phyloP scores from a whole-genome alignment of 78 protist genomes.

The Dictyostelium intermedium region DNA sequence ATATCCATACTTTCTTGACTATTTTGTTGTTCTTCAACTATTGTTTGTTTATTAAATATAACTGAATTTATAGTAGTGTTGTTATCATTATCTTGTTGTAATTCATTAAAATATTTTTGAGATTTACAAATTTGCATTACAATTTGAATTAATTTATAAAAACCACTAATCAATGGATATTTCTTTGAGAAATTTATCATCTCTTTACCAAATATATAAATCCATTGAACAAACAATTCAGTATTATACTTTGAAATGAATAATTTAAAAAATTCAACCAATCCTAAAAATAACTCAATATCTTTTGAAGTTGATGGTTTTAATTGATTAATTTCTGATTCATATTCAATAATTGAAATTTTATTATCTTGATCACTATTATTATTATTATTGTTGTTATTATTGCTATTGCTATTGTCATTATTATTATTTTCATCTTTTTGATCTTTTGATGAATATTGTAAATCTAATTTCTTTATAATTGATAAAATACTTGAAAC shows the following conservation, averaged over 20 bases:
- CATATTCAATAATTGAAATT: slow-evolving; percentile 15
- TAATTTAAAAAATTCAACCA: slow-evolving; percentile 74
- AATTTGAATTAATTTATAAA: slow-evolving; percentile 66
- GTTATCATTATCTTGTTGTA: background rate
- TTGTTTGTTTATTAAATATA: background rate
- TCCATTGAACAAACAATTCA: slow-evolving; percentile 57
- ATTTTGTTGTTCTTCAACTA: background rate
- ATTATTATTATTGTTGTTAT: background rate
- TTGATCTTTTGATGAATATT: slow-evolving; percentile 28
- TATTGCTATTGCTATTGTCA: background rate
- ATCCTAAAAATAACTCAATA: slow-evolving; percentile 70
- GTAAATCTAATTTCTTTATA: slow-evolving; percentile 43
- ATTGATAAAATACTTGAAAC: slow-evolving; percentile 22
- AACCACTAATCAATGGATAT: slow-evolving; percentile 80
- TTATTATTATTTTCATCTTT: background rate
- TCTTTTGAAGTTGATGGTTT: slow-evolving; percentile 58
- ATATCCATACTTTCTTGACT: background rate
- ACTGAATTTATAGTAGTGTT: too few species aligned
- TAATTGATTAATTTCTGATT: slow-evolving; percentile 26
- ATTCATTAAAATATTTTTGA: slow-evolving; percentile 35
- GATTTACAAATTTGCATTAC: slow-evolving; percentile 39
- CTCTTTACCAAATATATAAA: slow-evolving; percentile 79
- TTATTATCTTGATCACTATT: background rate
- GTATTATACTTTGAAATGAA: slow-evolving; percentile 36
- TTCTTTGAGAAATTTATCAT: slow-evolving; percentile 40